These are phyloP conservation scores for Phytophthora hibernalis DNA, from an alignment of 352 stramenopile species.

Conservation along the genomic window DNA sequence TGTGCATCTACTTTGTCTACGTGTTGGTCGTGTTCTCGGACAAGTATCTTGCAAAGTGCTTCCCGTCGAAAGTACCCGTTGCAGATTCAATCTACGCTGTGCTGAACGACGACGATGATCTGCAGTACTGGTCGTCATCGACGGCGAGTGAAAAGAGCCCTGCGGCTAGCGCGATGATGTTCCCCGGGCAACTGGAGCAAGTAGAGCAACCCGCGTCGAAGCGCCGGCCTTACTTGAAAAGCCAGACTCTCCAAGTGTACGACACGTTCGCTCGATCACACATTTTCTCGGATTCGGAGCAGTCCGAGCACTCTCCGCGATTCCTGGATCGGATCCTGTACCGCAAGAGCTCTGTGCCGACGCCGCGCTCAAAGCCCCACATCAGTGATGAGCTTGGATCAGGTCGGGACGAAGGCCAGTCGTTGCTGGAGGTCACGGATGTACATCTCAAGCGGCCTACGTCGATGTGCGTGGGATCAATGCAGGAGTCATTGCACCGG, in stretches of 20 bases:
- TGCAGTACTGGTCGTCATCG: slow-evolving; percentile 36
- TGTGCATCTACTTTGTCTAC: slow-evolving; percentile 76
- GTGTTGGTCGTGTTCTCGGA: slow-evolving; percentile 71
- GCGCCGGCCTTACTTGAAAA: slow-evolving; percentile 40
- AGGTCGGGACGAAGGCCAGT: slow-evolving; percentile 45
- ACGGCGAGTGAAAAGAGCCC: slow-evolving; percentile 35
- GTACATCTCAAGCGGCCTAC: slow-evolving; percentile 56
- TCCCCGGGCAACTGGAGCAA: not conserved
- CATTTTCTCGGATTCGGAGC: slow-evolving; percentile 60
- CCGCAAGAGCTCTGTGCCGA: slow-evolving; percentile 68
- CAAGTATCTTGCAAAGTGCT: slow-evolving; percentile 42
- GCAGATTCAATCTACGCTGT: slow-evolving; percentile 28
- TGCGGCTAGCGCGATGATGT: slow-evolving; percentile 7
- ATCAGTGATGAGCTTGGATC: slow-evolving; percentile 29
- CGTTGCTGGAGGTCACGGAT: slow-evolving; percentile 66
- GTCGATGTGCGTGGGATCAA: slow-evolving; percentile 62
- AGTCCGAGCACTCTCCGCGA: slow-evolving; percentile 60
- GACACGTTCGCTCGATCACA: slow-evolving; percentile 36
- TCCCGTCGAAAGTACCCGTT: slow-evolving; percentile 20
- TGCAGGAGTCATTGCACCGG: slow-evolving; percentile 46
- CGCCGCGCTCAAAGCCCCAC: slow-evolving; percentile 50
- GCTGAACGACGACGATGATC: slow-evolving; percentile 46
- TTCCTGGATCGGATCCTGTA: slow-evolving; percentile 43
- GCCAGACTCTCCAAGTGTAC: slow-evolving; percentile 41
- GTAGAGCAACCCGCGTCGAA: slow-evolving; percentile 17